These are phyloP conservation scores for Pugionium cornutum DNA, from an alignment of 345 rosid genomes.

Conservation along the genomic window DNA sequence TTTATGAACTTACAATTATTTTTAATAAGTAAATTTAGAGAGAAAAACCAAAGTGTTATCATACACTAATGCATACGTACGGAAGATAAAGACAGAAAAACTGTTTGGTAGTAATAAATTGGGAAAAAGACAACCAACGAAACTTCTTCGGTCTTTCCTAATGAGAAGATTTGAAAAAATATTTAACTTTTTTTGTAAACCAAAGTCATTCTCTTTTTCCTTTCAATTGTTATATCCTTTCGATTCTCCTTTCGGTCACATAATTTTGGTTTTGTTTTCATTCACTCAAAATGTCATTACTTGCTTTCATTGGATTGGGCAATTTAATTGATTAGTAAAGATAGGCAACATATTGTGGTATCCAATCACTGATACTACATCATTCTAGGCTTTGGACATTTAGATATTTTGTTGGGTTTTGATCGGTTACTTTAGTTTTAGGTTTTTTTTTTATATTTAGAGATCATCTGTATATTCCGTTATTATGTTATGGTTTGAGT, in stretches of 20 bases:
- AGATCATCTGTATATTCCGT: too few relatives aligned
- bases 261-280: background rate
- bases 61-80: slow-evolving; percentile 14
- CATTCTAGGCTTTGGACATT: too few relatives aligned
- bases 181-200: slow-evolving; percentile 26
- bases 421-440: too few relatives aligned
- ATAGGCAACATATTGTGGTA: slow-evolving; percentile 13
- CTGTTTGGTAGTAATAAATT: slow-evolving; percentile 16
- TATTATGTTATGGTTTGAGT: too few relatives aligned
- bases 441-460: too few relatives aligned
- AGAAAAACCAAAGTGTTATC: too few relatives aligned
- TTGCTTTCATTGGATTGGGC: background rate
- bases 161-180: slow-evolving; percentile 19
- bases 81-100: slow-evolving; percentile 2
- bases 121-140: slow-evolving; percentile 7
- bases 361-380: background rate
- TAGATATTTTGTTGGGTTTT: too few relatives aligned
- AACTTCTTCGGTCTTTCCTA: slow-evolving; percentile 25
- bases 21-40: too few relatives aligned
- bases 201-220: slow-evolving; percentile 27
- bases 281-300: background rate
- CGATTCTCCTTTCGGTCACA: slow-evolving; percentile 6
- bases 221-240: slow-evolving; percentile 22
- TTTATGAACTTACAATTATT: too few relatives aligned
- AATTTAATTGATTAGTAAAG: background rate